Base-by-base conservation (phyloP, 768 basidiomycete species). In the Termitomyces heimii region DNA sequence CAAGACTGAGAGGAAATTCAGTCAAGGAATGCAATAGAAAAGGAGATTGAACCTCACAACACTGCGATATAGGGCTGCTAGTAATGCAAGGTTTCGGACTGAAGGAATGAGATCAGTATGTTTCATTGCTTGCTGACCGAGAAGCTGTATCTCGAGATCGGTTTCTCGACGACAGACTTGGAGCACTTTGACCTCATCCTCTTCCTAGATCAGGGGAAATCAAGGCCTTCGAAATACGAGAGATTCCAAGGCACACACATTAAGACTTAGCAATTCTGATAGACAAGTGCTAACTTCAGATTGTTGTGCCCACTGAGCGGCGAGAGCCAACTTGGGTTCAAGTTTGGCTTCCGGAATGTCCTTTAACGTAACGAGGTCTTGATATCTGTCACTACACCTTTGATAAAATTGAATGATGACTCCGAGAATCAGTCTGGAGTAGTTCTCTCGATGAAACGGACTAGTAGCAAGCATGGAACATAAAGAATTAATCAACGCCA, bases 341-440 rank as follows among this genome's bases (percentile, higher is more conserved):
- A 70, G 69, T 8, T 71, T 74, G 16, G 65, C 42, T 18, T 71
- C 74, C n/a, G 61, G 62, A 34, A 67, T 65, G 22, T 70, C 64
- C 26, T 66, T 62, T 2, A 70, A 61, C 3, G 82, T 76, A 13
- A 89, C 86, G 34, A 91, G 74, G 66, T 83, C 82, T 60, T 93
- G 88, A 68, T 92, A 97, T 39, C 86, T 81, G 65, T 94, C 88
- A 62, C 91, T 93, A 63, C 94, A 98, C 28, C 89, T 84, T 67
- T 97, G 93, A 65, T 98, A 97, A 67, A 96, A 97, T 69, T 97
- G 94, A 40, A 96, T 93, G 56, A 98, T 89, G 54, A 98, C 89
- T 16, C 89, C 87, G 32, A 98, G 82, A 56, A 98, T 95, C 31
- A 98, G 77, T n/a, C 93, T 83, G 18, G 92, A 87, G 68, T 98